These are phyloP conservation scores for Ophiocordyceps robertsii DNA, from an alignment of 2,329 filamentous ascomycete genomes.

Conservation along the genomic window DNA sequence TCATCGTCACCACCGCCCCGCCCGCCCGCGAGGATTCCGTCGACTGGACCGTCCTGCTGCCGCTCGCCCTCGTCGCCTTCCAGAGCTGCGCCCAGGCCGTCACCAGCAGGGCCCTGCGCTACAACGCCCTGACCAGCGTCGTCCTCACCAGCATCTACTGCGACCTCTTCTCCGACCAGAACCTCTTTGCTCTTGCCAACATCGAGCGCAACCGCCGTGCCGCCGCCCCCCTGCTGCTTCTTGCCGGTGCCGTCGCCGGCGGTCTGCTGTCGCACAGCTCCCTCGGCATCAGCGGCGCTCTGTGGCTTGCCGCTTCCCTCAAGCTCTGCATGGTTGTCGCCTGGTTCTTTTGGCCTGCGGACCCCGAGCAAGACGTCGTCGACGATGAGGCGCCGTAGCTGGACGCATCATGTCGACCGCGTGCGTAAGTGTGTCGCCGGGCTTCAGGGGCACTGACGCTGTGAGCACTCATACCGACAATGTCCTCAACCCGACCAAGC, in stretches of 20 bases:
- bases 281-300: conserved; percentile 34
- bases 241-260: conserved; percentile 35
- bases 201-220: conserved; percentile 36
- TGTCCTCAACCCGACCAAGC: too few relatives aligned
- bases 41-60: conserved; percentile 48
- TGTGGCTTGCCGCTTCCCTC: conserved; percentile 46
- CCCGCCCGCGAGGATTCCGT: conserved; percentile 27
- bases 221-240: conserved; percentile 33
- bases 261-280: conserved; percentile 34
- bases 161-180: conserved; percentile 57
- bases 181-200: conserved; percentile 30
- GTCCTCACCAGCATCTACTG: conserved; percentile 75
- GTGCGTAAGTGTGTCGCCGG: too few relatives aligned
- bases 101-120: conserved; percentile 55
- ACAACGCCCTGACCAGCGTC: conserved; percentile 60
- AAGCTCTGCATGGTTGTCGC: conserved; percentile 42
- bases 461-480: too few relatives aligned
- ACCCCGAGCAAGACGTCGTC: conserved; percentile 20
- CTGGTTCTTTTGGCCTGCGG: conserved; percentile 49
- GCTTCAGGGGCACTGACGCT: too few relatives aligned
- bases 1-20: conserved; percentile 35
- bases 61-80: conserved; percentile 58
- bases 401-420: too few relatives aligned
- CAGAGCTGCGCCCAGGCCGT: conserved; percentile 70
- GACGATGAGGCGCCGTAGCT: background rate